Base-by-base conservation (phyloP, 495 filamentous ascomycete genomes). In the Penicillium pulvis region DNA sequence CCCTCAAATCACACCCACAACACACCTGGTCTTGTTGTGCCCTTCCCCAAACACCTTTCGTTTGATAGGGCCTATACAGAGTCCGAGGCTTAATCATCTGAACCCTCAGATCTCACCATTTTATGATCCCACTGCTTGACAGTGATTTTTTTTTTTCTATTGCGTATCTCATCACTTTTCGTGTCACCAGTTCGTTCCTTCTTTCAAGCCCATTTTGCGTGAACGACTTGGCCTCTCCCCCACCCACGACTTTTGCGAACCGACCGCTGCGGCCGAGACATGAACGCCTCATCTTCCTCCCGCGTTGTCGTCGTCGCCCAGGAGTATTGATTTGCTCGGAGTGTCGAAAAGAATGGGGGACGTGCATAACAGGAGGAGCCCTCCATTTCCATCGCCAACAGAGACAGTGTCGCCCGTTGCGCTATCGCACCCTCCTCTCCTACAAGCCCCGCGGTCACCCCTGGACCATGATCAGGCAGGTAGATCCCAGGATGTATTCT, bases 321-420 rank as follows among this genome's bases (percentile, higher is more conserved):
- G 70, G 67, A 71, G 63, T 64, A 65, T 57, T 74, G 62, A 71
- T 53, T 74, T 64, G 61, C 49, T 35, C 63, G 67, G 68, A 74
- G 66, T 72, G 56, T 72, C 39, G 56, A 66, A 55, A 65, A 67
- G 60, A 71, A 58, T 76, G 75, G 72, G 64, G 63, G 71, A 75
- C 61, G 67, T 71, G 63, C 69, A 68, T 66, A 71, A 64, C 56
- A 72, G 71, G 70, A 75, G 68, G 63, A 76, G 69, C 58, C 63
- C 74, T 74, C 73, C 75, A 61, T 71, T 74, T 60, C 71, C 75
- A 63, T 78, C 75, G 65, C 74, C 73, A 60, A 71, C 74, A 53
- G 71, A 73, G 65, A 75, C 74, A 31, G 65, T 69, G 53, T 70
- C 73, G 52, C 58, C 73, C 52, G 53, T 67, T 51, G 65, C 66